Evolutionary conservation across 108 stramenopile species (phyloP).

Genomic region (Fragilaria radians): DNA sequence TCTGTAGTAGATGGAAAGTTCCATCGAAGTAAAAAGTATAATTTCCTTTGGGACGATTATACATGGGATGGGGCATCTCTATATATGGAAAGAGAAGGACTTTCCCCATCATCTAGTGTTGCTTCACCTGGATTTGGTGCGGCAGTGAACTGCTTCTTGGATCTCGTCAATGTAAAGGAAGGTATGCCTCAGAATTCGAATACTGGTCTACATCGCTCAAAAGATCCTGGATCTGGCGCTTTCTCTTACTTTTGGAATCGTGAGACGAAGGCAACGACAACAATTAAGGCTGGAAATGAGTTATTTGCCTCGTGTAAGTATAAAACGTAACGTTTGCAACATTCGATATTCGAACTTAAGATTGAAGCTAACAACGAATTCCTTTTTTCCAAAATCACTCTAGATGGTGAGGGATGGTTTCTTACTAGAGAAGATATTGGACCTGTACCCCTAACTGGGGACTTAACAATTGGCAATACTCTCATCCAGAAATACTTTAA

Average conservation of each 20-base stretch:
- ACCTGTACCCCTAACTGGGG: conserved; percentile 26
- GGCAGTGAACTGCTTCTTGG: conserved; percentile 30
- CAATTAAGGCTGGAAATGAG: conserved; percentile 58
- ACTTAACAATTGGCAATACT: conserved; percentile 12
- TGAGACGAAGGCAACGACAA: conserved; percentile 6
- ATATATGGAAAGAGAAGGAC: conserved; percentile 1
- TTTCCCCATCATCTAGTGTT: conserved; percentile 2
- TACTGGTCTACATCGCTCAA: conserved; percentile 26
- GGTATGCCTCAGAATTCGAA: not conserved
- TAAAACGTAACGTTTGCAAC: too few relatives aligned
- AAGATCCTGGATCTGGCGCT: conserved; percentile 38
- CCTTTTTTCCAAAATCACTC: too few relatives aligned
- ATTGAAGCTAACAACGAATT: too few relatives aligned
- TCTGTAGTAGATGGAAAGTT: conserved; percentile 30
- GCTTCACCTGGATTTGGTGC: conserved; percentile 38
- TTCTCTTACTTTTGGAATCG: conserved; percentile 31
- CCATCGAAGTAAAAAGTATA: conserved; percentile 12
- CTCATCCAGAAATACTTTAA: not conserved
- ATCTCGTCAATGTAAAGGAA: conserved; percentile 25
- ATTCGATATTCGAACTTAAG: too few relatives aligned
- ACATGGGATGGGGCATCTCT: conserved; percentile 6
- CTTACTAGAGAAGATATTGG: conserved; percentile 11
- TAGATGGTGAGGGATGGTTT: conserved; percentile 18
- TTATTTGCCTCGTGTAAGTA: conserved; percentile 37
- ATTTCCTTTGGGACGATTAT: conserved; percentile 25